Evolutionary conservation across 306 rosid genomes (phyloP), one percentile per base, ranked within the genome.

Genomic region (Medicago arabica): DNA sequence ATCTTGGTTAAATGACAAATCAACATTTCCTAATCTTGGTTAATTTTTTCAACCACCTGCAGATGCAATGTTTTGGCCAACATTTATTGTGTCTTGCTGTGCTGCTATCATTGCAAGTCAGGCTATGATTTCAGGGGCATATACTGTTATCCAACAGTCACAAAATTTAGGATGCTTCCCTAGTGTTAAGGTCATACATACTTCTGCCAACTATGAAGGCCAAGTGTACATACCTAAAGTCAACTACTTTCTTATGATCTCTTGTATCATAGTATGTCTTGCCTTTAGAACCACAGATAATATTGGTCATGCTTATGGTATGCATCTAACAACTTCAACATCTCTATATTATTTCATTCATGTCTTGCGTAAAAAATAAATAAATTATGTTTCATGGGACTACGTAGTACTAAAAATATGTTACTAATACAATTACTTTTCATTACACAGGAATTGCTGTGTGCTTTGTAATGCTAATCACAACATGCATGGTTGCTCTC

Each of bases 61-160:
- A 89, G 87, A 18, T 34, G 72, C 87, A 14, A 9, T 87, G 19
- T 90, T 86, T 62, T 90, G 92, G 92, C 96, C 96, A 39, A 84
- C 84, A 18, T 90, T 90, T 38, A 82, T 87, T 16, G 81, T 83
- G 57, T 92, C 92, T 0, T 84, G 84, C 47, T 83, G 71, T 2
- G 92, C 96, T n/a, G 69, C 90, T 11, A 90, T 90, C 17, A 84
- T 90, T 25, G 92, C 92, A 9, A 87, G 92, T 79, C 92, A 87
- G 41, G 90, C 95, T 40, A 89, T 86, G 95, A 89, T 89, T 49
- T 80, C 95, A 1, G 90, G 90, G 28, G 71, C 95, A 40, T 87
- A 82, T 72, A 50, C 90, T 1, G 87, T 89, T 2, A 81, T 87
- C 6, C 61, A 82, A 3, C 90, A 86, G 69, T 81, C 96, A 6